A percentile compares a stretch with the other conserved stretches of the same genome.
These are phyloP conservation scores for Zymoseptoria brevis DNA, from an alignment of 2,329 filamentous ascomycete species.

Conservation along the genomic window DNA sequence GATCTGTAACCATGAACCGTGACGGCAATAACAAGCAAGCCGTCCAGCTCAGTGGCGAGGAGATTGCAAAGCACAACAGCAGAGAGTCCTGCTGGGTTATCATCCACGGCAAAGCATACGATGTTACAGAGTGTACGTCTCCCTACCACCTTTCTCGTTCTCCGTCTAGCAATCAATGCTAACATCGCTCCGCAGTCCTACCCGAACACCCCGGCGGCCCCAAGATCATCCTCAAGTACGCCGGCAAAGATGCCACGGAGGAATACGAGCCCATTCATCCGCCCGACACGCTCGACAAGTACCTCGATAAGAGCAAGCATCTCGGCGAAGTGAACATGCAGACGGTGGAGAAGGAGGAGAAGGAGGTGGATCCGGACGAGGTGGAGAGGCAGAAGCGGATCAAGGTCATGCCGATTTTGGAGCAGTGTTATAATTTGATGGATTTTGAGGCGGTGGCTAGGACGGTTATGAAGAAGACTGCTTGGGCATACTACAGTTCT, in stretches of 20 bases:
- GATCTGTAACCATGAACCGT: not conserved
- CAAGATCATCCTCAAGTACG: conserved; percentile 95
- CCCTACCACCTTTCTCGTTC: conserved; percentile 25
- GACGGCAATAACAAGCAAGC: conserved; percentile 34
- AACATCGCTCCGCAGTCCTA: conserved; percentile 50
- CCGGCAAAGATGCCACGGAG: conserved; percentile 87
- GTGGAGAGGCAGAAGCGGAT: conserved; percentile 57
- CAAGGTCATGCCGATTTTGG: conserved; percentile 69
- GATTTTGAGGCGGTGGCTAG: conserved; percentile 94
- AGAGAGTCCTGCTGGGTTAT: conserved; percentile 87
- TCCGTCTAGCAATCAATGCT: not conserved
- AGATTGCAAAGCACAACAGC: conserved; percentile 67
- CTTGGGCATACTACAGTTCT: conserved; percentile 96
- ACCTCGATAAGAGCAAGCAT: conserved; percentile 77
- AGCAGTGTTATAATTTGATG: conserved; percentile 86
- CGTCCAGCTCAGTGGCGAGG: conserved; percentile 41
- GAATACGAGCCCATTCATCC: conserved; percentile 87
- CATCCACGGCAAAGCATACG: conserved; percentile 68
- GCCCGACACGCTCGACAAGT: conserved; percentile 75
- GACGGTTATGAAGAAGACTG: conserved; percentile 86
- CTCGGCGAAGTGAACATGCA: conserved; percentile 82
- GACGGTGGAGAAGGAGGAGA: conserved; percentile 61
- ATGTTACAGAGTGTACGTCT: conserved; percentile 50
- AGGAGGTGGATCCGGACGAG: conserved; percentile 63
- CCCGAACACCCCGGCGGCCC: conserved; percentile 81